A percentile compares a stretch with the other conserved stretches of the same genome.
These are phyloP conservation scores for Agaricus bisporus DNA, from an alignment of 768 basidiomycete genomes.

Conservation along the genomic window DNA sequence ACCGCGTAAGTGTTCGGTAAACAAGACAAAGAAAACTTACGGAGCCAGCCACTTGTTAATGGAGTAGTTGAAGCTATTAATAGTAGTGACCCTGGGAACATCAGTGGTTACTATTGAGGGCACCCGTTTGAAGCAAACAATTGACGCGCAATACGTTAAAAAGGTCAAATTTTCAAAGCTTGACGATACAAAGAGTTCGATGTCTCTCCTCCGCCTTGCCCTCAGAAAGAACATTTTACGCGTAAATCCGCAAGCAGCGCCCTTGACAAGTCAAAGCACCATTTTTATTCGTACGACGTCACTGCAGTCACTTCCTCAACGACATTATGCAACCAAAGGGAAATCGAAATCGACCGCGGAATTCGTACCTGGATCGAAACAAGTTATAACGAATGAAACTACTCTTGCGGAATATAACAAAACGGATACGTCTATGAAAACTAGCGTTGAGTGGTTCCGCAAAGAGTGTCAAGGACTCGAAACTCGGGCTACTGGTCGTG, in stretches of 20 bases:
- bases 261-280: background rate
- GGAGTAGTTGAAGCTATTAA: too few relatives aligned
- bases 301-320: conserved; percentile 4
- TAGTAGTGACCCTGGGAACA: too few relatives aligned
- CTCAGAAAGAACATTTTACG: background rate
- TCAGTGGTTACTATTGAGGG: too few relatives aligned
- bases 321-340: conserved; percentile 26
- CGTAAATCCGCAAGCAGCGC: background rate
- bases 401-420: conserved; percentile 57
- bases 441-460: conserved; percentile 65
- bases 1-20: too few relatives aligned
- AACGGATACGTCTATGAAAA: conserved; percentile 57
- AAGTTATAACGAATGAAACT: conserved; percentile 46
- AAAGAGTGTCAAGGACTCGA: conserved; percentile 73
- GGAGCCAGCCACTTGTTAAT: too few relatives aligned
- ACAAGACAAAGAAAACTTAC: too few relatives aligned
- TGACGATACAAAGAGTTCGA: background rate
- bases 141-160: too few relatives aligned
- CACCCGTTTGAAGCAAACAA: too few relatives aligned
- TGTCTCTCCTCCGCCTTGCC: conserved; percentile 7
- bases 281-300: background rate
- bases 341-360: conserved; percentile 46
- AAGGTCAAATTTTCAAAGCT: too few relatives aligned
- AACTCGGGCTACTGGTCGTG: conserved; percentile 67
- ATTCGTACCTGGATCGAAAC: conserved; percentile 65